Evolutionary conservation across 768 basidiomycete species (phyloP), one percentile per base, ranked within the genome.

Genomic region (Lepiota brunneoincarnata): DNA sequence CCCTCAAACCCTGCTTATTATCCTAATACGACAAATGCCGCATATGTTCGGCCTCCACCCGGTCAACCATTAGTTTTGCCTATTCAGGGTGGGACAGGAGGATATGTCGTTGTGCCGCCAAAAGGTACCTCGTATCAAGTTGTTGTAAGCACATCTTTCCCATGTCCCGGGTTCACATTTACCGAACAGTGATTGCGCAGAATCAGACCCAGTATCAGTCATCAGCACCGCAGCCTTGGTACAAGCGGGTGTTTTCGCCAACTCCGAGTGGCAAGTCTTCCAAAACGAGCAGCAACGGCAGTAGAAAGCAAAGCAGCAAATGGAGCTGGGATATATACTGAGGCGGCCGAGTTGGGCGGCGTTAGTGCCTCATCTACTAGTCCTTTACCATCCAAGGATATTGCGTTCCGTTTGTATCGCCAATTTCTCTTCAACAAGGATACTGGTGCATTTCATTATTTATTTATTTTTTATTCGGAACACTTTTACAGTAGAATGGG

Each of bases 241-340:
- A 54, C 37, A 54, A 54, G 37, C 52, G 52, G 37, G 37, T 54
- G 10, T 38, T 54, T 37, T 54, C 52, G 6, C 43, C 52, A 31
- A 37, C 52, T 4, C 23, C 52, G 7, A 39, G 44, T 15, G 14
- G 23, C 26, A 51, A 47, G 31, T 34, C 12, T n/a, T 17, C 2
- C 45, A 47, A 34, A 47, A 34, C 45, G 14, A 44, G 23, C 15
- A 47, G 31, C 17, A 43, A 12, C 15, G 26, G n/a, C 18, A 42
- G 28, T 15, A 40, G 20, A 12, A 31, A 20, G 11, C 17, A 41
- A 2, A 42, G 39, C 12, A 11, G 39, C 7, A 51, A 42, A 21
- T 51, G 50, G 50, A 42, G 31, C 24, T 41, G 24, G 31, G 31
- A 31, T 31, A 3, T 3, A 6, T 31, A 31, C 31, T 31, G 31